Evolutionary conservation across 2,329 filamentous ascomycete species (phyloP).

Genomic region (Diaporthe ampelina): DNA sequence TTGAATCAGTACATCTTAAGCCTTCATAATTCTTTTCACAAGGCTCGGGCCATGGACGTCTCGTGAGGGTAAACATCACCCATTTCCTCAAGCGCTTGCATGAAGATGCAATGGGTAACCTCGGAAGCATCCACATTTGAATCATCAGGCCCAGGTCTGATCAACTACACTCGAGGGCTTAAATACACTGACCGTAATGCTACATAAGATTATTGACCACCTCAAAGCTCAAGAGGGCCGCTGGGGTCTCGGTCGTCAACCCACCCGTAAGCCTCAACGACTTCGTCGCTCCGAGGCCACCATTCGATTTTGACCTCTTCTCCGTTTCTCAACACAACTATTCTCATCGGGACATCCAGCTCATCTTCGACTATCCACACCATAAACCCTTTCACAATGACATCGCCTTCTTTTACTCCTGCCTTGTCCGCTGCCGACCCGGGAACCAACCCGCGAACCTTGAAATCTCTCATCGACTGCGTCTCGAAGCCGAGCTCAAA

Average conservation of each 20-base stretch:
- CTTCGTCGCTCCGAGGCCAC: constrained; percentile 31
- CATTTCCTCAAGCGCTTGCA: too few relatives aligned
- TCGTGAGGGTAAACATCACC: too few relatives aligned
- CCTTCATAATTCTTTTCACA: too few relatives aligned
- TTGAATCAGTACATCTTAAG: too few relatives aligned
- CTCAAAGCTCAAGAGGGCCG: constrained; percentile 17
- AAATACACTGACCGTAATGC: background rate
- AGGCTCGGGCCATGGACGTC: too few relatives aligned
- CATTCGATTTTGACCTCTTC: constrained; percentile 19
- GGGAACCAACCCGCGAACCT: constrained; percentile 23
- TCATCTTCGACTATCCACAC: constrained; percentile 36
- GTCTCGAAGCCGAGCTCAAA: constrained; percentile 35
- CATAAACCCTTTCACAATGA: constrained; percentile 31
- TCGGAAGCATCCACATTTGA: too few relatives aligned
- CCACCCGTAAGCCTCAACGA: constrained; percentile 32
- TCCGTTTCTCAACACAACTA: constrained; percentile 19
- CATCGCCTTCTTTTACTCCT: constrained; percentile 38
- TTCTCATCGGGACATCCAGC: constrained; percentile 31
- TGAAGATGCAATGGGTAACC: too few relatives aligned
- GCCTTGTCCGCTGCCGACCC: constrained; percentile 40
- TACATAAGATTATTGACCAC: too few relatives aligned
- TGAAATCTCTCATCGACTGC: constrained; percentile 30
- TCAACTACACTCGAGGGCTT: background rate
- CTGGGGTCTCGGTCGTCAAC: background rate
- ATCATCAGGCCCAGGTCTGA: background rate